These are phyloP conservation scores for Kodamaea sp. DNA, from an alignment of 1,139 yeast genomes.

Conservation along the genomic window DNA sequence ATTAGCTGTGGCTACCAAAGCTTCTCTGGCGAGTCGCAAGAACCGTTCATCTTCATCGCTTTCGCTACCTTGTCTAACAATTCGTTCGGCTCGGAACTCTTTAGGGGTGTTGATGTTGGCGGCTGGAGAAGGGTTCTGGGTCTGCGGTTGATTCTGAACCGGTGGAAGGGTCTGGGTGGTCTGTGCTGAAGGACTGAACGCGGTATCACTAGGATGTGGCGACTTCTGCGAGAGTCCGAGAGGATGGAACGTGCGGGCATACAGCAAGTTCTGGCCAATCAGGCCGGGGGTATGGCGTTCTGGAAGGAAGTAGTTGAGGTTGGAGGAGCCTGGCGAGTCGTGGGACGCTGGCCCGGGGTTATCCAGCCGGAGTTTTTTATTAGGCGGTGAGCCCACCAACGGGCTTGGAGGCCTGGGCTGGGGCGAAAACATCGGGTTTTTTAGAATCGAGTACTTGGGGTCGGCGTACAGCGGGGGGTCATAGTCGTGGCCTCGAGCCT, in stretches of 20 bases:
- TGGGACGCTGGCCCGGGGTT: not conserved
- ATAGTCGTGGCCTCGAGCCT: not conserved
- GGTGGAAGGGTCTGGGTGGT: constrained; percentile 1
- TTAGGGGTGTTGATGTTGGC: constrained; percentile 1
- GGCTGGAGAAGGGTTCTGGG: not conserved
- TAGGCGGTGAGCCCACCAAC: constrained; percentile 12
- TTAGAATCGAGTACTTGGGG: constrained; percentile 2
- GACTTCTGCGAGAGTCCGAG: constrained; percentile 1
- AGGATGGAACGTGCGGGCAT: constrained; percentile 8
- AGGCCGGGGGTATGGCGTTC: constrained; percentile 11
- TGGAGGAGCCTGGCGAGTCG: constrained; percentile 1
- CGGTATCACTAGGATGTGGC: too few relatives aligned
- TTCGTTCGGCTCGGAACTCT: not conserved
- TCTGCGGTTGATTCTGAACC: not conserved
- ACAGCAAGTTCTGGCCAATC: constrained; percentile 10
- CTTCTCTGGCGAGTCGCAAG: constrained; percentile 46
- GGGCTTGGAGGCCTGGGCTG: constrained; percentile 18
- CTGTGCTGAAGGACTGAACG: not conserved
- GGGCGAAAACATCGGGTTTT: constrained; percentile 16
- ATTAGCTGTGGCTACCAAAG: constrained; percentile 46
- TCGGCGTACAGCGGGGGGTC: not conserved
- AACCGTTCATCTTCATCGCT: constrained; percentile 44
- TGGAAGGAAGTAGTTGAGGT: constrained; percentile 8
- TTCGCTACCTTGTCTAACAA: constrained; percentile 9
- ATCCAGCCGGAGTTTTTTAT: constrained; percentile 9